Base-by-base conservation (phyloP, 345 rosid species). In the Gossypium raimondii region DNA sequence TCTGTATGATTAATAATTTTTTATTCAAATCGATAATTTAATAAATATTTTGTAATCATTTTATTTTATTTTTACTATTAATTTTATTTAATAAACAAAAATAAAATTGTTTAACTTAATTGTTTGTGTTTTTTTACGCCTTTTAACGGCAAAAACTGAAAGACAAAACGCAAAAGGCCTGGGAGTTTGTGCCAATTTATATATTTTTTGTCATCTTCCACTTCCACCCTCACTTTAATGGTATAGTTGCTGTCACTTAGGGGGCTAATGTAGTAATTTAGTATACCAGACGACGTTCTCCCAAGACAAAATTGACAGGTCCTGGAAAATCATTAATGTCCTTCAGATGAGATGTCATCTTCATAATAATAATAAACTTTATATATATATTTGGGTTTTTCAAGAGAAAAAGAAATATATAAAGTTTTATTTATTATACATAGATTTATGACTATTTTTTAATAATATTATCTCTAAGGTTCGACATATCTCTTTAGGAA, bases 401-500 rank as follows among this genome's bases (percentile, higher is more conserved):
- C 38, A 29, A 29, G 38, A 29, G 1, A 29, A 29, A 29, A 29
- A 0, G 6, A 29, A 4, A 29, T 29, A 4, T 4, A 4, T 0
- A 1, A 29, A 29, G 6, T 3, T 29, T 29, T 29, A 1, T 29
- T 29, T 29, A 29, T 29, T 29, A 0, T 29, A 4, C 0, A 29
- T 4, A 29, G 6, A 29, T 29, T 29, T 29, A 29, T 29, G 0
- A 4, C 0, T 29, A 0, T 29, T 29, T 29, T 29, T 0, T 29
- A 29, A 4, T 29, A 29, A 4, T 29, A 29, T 29, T 29, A 4
- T 29, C 0, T 29, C 4, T 0, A 4, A 29, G 0, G 0, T 4
- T 29, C 4, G 0, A 29, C 0, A 4, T 4, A 29, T 29, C 0
- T 4, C 0, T 29, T 29, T 29, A 29, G 0, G 0, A 29, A 29